Percentiles rank a stretch among this genome's conserved stretches.
Conservation (phyloP, 192 early-diverging fungal genomes). For the Glomus cerebriforme region DNA sequence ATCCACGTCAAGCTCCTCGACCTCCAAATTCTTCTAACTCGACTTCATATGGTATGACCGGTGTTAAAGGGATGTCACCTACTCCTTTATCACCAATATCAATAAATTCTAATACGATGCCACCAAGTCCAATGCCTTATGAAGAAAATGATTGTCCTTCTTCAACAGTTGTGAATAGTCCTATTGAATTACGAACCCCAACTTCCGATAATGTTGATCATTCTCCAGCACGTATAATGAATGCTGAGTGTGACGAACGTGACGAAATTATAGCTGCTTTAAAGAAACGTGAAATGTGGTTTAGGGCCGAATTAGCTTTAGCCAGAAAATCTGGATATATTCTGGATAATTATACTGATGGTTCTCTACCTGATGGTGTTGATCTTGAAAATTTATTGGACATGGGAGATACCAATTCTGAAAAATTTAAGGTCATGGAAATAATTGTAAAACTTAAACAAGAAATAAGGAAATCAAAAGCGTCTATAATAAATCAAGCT, state of each 20-base stretch:
- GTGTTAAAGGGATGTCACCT: neutral
- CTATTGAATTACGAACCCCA: neutral
- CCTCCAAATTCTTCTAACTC: neutral
- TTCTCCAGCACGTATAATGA: neutral
- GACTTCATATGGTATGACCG: neutral
- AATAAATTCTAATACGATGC: neutral
- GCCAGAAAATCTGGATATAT: slow-evolving; percentile 38
- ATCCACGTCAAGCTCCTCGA: neutral
- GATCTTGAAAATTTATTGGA: slow-evolving; percentile 41
- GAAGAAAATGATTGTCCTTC: neutral
- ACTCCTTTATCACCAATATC: neutral
- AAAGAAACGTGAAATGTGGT: slow-evolving; percentile 51
- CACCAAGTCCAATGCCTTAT: neutral
- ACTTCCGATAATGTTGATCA: neutral
- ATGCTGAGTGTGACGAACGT: slow-evolving; percentile 29
- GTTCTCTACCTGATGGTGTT: slow-evolving; percentile 26
- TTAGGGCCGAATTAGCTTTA: slow-evolving; percentile 45
- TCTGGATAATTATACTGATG: slow-evolving; percentile 27
- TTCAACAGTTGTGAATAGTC: neutral
- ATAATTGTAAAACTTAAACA: slow-evolving; percentile 50
- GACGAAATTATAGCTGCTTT: slow-evolving; percentile 38
- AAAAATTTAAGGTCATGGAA: slow-evolving; percentile 52
- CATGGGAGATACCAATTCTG: slow-evolving; percentile 43
- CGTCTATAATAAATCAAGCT: slow-evolving; percentile 29
- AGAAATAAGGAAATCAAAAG: slow-evolving; percentile 47